phyloP scores from a whole-genome alignment of 345 rosid genomes.

The Capsella bursapastoris region DNA sequence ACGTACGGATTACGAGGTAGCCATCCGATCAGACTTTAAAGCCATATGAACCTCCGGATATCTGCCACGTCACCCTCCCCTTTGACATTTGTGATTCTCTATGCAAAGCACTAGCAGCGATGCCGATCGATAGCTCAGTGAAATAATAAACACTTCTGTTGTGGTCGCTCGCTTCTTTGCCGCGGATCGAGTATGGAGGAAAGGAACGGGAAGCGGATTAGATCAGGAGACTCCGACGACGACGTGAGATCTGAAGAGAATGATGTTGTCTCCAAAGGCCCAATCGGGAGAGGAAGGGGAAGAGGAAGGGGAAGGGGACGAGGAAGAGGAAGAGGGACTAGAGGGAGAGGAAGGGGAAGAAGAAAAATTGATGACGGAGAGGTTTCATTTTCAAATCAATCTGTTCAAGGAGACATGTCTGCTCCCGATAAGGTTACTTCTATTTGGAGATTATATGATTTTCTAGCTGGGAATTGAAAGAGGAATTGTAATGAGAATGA shows the following conservation, averaged over 20 bases:
- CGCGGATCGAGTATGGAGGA: slow-evolving; percentile 18
- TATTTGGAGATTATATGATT: not conserved
- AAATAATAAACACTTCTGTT: not conserved
- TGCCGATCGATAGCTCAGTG: not conserved
- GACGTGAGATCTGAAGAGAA: slow-evolving; percentile 17
- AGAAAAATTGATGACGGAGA: slow-evolving; percentile 11
- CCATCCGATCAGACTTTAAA: not conserved
- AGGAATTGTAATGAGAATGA: not conserved
- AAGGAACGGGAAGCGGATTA: slow-evolving; percentile 14
- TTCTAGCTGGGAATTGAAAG: slow-evolving; percentile 1
- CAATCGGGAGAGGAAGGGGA: slow-evolving; percentile 13
- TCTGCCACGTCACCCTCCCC: slow-evolving; percentile 22
- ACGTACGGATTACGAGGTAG: not conserved
- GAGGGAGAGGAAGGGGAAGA: not conserved
- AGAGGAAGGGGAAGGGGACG: slow-evolving; percentile 11
- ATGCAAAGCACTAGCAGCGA: not conserved
- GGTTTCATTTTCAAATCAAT: slow-evolving; percentile 2
- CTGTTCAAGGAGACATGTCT: slow-evolving; percentile 5
- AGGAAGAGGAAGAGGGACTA: not conserved
- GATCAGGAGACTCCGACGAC: slow-evolving; percentile 7
- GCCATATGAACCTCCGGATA: not conserved
- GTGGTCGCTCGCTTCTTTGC: not conserved
- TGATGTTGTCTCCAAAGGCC: not conserved
- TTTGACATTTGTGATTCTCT: too few species aligned
- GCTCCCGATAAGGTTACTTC: slow-evolving; percentile 19